These are phyloP conservation scores for Rhizopogon vulgaris DNA, from an alignment of 768 basidiomycete species.

Conservation along the genomic window DNA sequence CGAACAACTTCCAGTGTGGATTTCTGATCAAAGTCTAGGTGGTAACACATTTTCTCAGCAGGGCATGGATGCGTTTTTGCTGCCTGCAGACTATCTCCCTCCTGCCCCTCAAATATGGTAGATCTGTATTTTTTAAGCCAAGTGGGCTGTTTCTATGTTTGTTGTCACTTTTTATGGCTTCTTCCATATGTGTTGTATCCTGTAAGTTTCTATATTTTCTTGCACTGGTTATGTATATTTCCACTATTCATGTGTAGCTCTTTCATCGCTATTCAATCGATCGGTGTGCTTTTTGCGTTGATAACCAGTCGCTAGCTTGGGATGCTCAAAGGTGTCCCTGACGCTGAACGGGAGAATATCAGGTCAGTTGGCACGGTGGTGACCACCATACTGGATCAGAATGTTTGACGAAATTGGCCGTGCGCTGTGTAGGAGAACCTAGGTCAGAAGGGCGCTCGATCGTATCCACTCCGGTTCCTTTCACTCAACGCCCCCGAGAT, in stretches of 20 bases:
- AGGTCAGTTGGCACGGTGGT: too few species aligned
- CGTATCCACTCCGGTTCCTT: slow-evolving; percentile 11
- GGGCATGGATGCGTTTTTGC: slow-evolving; percentile 81
- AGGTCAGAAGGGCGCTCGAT: slow-evolving; percentile 8
- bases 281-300: not conserved
- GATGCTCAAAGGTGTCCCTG: too few species aligned
- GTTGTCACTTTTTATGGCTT: slow-evolving; percentile 11
- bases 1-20: slow-evolving; percentile 80
- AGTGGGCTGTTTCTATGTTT: slow-evolving; percentile 1
- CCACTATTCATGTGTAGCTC: slow-evolving; percentile 1
- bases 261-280: not conserved
- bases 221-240: not conserved
- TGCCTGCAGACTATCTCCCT: slow-evolving; percentile 70
- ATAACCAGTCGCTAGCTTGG: not conserved
- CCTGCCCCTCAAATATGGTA: slow-evolving; percentile 74
- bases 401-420: not conserved
- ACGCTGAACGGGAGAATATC: not conserved
- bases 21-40: slow-evolving; percentile 77
- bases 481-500: slow-evolving; percentile 8
- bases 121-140: slow-evolving; percentile 7
- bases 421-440: slow-evolving; percentile 3
- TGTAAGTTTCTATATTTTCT: slow-evolving; percentile 14
- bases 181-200: slow-evolving; percentile 14
- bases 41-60: slow-evolving; percentile 71
- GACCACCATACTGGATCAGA: too few species aligned